Evolutionary conservation across 345 rosid genomes (phyloP).

Genomic region (Gossypium arboreum): DNA sequence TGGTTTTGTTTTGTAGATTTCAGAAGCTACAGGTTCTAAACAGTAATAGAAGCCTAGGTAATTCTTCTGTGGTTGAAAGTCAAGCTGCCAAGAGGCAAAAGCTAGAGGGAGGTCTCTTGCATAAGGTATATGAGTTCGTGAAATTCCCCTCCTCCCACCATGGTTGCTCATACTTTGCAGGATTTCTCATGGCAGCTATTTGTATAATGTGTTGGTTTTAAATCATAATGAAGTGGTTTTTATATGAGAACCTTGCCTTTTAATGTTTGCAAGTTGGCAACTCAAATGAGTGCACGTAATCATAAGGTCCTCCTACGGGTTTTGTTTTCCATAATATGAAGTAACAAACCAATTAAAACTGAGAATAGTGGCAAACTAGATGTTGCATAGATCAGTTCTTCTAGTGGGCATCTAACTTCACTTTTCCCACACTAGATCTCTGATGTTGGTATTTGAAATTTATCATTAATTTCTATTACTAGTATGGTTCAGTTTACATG

Average conservation of each 20-base stretch:
- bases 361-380: neutral
- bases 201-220: slow-evolving; percentile 7
- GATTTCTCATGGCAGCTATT: neutral
- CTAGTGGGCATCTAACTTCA: neutral
- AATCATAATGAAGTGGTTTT: neutral
- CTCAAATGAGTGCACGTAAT: neutral
- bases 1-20: slow-evolving; percentile 30
- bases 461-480: neutral
- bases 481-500: neutral
- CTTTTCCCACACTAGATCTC: neutral
- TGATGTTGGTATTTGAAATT: neutral
- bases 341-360: neutral
- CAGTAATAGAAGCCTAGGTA: slow-evolving; percentile 41
- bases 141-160: neutral
- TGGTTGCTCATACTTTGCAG: neutral
- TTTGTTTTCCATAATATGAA: neutral
- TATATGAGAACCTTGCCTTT: neutral
- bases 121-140: slow-evolving; percentile 44
- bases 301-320: neutral
- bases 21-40: slow-evolving; percentile 35
- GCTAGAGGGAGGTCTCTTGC: slow-evolving; percentile 76
- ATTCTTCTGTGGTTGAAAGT: slow-evolving; percentile 52
- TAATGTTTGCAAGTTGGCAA: neutral
- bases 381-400: neutral
- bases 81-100: slow-evolving; percentile 97